Percentiles rank a stretch among this genome's conserved stretches.
These are phyloP conservation scores for Aureobasidium namibiae DNA, from an alignment of 2,329 filamentous ascomycete genomes.

Conservation along the genomic window DNA sequence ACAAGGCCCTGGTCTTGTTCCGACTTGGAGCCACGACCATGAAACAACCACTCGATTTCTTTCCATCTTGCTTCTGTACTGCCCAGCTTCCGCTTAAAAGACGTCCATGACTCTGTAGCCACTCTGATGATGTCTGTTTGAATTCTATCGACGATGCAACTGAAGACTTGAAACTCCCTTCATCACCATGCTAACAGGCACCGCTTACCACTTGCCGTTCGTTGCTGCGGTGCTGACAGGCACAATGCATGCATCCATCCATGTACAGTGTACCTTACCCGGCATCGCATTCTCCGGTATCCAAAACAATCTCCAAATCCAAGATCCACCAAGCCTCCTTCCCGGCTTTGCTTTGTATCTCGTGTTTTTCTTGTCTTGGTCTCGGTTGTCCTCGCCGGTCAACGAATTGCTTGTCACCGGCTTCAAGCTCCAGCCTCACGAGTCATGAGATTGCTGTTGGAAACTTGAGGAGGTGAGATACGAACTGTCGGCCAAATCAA, in stretches of 20 bases:
- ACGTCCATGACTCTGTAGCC: neutral
- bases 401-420: neutral
- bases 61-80: neutral
- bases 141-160: slow-evolving; percentile 2
- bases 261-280: neutral
- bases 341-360: neutral
- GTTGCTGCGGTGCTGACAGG: slow-evolving; percentile 6
- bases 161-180: neutral
- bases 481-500: neutral
- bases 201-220: neutral
- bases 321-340: neutral
- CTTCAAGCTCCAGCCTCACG: neutral
- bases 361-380: neutral
- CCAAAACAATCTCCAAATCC: neutral
- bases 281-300: neutral
- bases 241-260: too few species aligned
- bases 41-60: neutral
- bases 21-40: neutral
- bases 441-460: slow-evolving; percentile 4
- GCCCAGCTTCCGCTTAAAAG: neutral
- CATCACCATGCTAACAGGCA: slow-evolving; percentile 4
- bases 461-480: neutral
- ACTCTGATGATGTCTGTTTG: neutral
- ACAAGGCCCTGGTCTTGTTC: neutral
- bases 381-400: neutral